Evolutionary conservation across 306 rosid genomes (phyloP), one percentile per base, ranked within the genome.

Genomic region (Vigna radiata): DNA sequence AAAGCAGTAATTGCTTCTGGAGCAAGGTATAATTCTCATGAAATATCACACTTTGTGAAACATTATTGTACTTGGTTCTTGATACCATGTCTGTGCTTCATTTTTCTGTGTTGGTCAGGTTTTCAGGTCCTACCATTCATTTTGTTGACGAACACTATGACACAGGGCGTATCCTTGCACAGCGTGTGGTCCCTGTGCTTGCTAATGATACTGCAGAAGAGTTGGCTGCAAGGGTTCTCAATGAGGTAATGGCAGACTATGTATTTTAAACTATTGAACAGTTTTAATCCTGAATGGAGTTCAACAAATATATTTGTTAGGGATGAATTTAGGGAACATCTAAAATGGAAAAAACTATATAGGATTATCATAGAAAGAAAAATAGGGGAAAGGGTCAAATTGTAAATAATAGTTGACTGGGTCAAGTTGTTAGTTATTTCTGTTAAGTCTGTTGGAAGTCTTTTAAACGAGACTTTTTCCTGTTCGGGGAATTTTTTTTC

Each of bases 1-100:
- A 87, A 88, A 77, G 97, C 97, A 27, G 97, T 95, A 77, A 83
- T 95, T 77, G 93, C 93, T 76, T 92, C 93, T 65, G 98, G 98
- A 43, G 95, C 93, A 71, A 90, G 96, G 98, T 90, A 63, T 39
- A 31, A 66, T 48, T 48, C 31, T 73, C 15, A 7, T 53, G 19
- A 48, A 43, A 68, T 63, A 21, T 68, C 31, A 23, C n/a, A 43
- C 25, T 7, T 60, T 23, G 59, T 59, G 31, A 62, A 72, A 72
- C 52, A 18, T 36, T 46, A 19, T 17, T 29, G 41, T 36, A 33
- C 39, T 25, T 44, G 58, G 25, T 41, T 36, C 61, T 18, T 31
- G 53, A 62, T 36, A 17, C 39, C 53, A 73, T 50, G 33, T 72
- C 39, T 9, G 53, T 48, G 43, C 72, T 37, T 77, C 48, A n/a